phyloP scores from a whole-genome alignment of 2,329 filamentous ascomycete genomes.

The Colletotrichum shisoi region DNA sequence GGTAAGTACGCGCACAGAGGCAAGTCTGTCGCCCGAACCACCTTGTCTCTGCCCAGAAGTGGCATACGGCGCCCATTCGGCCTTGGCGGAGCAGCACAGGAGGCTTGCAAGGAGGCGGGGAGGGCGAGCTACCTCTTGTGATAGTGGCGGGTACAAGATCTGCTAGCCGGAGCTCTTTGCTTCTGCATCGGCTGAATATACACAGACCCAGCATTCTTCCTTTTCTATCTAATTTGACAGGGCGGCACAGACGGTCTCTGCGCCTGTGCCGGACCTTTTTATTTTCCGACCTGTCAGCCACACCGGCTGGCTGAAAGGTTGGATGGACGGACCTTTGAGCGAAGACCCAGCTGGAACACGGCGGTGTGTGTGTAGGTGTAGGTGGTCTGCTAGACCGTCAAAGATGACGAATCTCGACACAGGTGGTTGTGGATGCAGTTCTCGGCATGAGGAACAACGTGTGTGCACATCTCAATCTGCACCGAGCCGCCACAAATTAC shows the following conservation, averaged over 20 bases:
- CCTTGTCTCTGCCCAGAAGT: too few relatives aligned
- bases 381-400: not conserved
- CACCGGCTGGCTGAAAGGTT: not conserved
- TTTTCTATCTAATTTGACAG: conserved; percentile 8
- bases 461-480: conserved; percentile 19
- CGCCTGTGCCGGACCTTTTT: not conserved
- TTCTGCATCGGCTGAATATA: conserved; percentile 5
- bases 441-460: conserved; percentile 8
- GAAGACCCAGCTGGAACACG: conserved; percentile 16
- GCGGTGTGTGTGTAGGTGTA: not conserved
- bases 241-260: not conserved
- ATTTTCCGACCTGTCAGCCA: conserved; percentile 23
- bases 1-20: not conserved
- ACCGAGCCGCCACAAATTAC: conserved; percentile 22
- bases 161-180: conserved; percentile 13
- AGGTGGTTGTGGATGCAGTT: conserved; percentile 1
- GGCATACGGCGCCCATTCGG: not conserved
- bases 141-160: conserved; percentile 27
- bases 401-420: not conserved
- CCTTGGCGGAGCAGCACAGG: not conserved
- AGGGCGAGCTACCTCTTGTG: conserved; percentile 1
- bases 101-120: conserved; percentile 4
- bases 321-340: conserved; percentile 1
- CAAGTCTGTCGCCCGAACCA: not conserved
- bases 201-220: not conserved